Conservation (phyloP, 441 rosid species). For the Populus tomentosa region DNA sequence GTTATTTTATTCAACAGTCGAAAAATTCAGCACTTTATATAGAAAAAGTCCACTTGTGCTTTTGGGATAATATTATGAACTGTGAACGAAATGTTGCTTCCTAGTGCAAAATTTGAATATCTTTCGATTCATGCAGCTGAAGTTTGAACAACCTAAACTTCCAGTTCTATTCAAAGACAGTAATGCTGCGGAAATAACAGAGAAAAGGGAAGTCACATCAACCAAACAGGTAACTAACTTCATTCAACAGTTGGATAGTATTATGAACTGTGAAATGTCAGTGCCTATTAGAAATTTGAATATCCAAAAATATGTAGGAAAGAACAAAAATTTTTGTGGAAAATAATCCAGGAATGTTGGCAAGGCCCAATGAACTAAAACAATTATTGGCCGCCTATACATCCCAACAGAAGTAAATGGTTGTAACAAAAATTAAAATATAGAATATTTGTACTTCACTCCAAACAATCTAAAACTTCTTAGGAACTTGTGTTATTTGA, state of each 20-base stretch:
- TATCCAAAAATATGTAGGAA: not conserved
- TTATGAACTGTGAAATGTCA: not conserved
- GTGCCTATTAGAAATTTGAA: not conserved
- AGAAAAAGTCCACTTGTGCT: not conserved
- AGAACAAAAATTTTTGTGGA: not conserved
- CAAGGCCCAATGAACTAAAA: not conserved
- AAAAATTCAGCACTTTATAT: not conserved
- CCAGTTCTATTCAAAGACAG: slow-evolving; percentile 7
- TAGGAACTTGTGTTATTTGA: not conserved
- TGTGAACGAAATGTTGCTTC: not conserved
- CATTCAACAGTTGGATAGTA: not conserved
- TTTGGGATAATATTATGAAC: not conserved
- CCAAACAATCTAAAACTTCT: not conserved
- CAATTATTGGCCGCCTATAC: not conserved
- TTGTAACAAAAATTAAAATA: not conserved
- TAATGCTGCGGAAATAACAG: slow-evolving; percentile 10
- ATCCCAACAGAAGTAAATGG: not conserved
- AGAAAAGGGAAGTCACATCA: slow-evolving; percentile 14
- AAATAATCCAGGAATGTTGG: not conserved
- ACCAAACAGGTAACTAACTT: slow-evolving; percentile 12
- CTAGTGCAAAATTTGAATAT: not conserved
- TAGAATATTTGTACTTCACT: not conserved
- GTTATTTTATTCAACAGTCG: not conserved
- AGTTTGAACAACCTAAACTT: not conserved
- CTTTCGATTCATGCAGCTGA: slow-evolving; percentile 8